Evolutionary conservation across 1,284 basidiomycete species (phyloP).

Genomic region (Uromyces viciae-fabae): DNA sequence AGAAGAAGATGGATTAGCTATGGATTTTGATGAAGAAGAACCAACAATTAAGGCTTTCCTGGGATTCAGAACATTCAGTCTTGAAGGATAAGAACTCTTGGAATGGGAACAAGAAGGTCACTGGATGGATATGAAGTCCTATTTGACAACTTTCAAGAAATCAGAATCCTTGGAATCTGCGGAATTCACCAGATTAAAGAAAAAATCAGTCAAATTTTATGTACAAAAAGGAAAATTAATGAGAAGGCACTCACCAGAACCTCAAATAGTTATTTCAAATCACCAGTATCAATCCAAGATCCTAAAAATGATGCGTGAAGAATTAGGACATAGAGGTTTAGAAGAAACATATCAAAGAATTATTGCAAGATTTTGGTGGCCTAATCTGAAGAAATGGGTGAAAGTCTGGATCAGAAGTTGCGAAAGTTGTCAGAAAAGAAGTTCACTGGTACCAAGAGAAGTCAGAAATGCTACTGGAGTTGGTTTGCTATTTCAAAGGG

Average conservation of each 20-base stretch:
- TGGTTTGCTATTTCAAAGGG: neutral
- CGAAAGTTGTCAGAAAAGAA: neutral
- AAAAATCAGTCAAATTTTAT: neutral
- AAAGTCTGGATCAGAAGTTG: constrained; percentile 4
- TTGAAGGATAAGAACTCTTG: neutral
- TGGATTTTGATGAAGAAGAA: constrained; percentile 22
- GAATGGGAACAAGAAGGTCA: neutral
- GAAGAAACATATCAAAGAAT: constrained; percentile 8
- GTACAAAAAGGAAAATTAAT: neutral
- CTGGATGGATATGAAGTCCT: neutral
- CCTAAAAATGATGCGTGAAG: neutral
- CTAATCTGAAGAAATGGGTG: neutral
- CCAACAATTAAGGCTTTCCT: neutral
- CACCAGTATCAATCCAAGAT: no score
- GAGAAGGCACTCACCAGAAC: neutral
- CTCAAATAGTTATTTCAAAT: neutral
- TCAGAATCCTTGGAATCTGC: neutral
- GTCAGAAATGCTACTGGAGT: neutral
- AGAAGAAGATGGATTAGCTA: neutral
- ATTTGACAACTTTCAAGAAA: neutral
- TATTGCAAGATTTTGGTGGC: neutral
- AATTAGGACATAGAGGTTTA: neutral
- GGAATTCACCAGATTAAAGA: neutral
- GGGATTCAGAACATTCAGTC: neutral
- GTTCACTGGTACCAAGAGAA: neutral